phyloP scores from a whole-genome alignment of 202 grass and related monocot genomes.

The Brachypodium distachyon region DNA sequence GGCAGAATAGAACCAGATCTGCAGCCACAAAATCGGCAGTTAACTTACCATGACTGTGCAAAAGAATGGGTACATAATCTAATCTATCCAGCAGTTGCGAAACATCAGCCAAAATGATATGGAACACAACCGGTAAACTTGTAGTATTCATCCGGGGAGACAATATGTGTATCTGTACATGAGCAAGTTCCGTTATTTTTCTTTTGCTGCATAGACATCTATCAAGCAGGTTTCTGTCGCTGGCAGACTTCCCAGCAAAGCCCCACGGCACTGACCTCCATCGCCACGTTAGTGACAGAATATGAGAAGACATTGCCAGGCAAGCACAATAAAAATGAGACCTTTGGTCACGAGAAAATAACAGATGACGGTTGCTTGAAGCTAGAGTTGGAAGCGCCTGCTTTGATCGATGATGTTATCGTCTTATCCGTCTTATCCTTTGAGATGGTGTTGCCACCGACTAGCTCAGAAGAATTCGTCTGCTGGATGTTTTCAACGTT shows the following conservation, averaged over 20 bases:
- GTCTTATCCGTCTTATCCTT: slow-evolving; percentile 68
- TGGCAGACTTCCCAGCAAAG: slow-evolving; percentile 29
- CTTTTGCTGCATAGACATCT: slow-evolving; percentile 42
- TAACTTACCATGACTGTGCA: not conserved
- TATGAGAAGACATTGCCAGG: slow-evolving; percentile 26
- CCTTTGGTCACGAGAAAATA: slow-evolving; percentile 59
- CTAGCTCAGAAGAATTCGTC: slow-evolving; percentile 44
- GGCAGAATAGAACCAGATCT: slow-evolving; percentile 2
- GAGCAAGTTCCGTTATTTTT: slow-evolving; percentile 76
- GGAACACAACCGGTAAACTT: slow-evolving; percentile 17
- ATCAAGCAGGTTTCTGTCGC: slow-evolving; percentile 16
- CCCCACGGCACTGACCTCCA: slow-evolving; percentile 19
- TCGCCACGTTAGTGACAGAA: slow-evolving; percentile 36
- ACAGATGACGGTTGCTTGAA: slow-evolving; percentile 68
- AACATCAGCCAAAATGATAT: slow-evolving; percentile 9
- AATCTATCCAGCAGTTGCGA: slow-evolving; percentile 19
- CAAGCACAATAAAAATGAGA: slow-evolving; percentile 35
- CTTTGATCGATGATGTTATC: slow-evolving; percentile 38
- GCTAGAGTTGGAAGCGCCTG: slow-evolving; percentile 38
- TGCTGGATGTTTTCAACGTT: slow-evolving; percentile 38
- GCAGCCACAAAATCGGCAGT: not conserved
- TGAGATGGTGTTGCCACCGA: slow-evolving; percentile 11
- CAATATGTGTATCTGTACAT: slow-evolving; percentile 78
- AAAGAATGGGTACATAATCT: slow-evolving; percentile 29
- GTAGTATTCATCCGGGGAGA: slow-evolving; percentile 33